Base-by-base conservation (phyloP, 306 rosid species). In the Mucuna pruriens region DNA sequence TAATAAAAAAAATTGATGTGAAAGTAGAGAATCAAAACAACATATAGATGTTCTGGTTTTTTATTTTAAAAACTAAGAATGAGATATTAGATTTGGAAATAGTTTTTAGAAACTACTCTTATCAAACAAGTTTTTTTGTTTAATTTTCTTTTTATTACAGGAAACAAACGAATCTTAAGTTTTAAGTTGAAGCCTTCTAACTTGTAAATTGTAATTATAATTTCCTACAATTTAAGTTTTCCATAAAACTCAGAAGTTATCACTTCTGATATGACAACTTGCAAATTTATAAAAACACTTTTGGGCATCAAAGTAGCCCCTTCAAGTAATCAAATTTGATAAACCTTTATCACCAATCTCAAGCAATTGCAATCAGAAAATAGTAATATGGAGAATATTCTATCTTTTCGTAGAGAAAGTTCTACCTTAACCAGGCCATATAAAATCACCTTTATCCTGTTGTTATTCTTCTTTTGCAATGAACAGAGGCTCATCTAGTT, bases 151-250 rank as follows among this genome's bases (percentile, higher is more conserved):
- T 48, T 48, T 7, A 5, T 1, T 15, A 15, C 54, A 16, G 20
- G 54, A 48, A 48, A 48, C 33, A 9, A 55, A 48, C 54, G 16
- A 48, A 4, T 7, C 38, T 2, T 52, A 7, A 17, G 61, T 52
- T 61, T 61, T 29, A 7, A 33, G 22, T 75, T n/a, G 40, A 19
- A 51, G 42, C 61, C 69, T 70, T 49, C 39, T 66, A 15, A 78
- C 11, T 5, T 61, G 19, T 12, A 63, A 63, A 13, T 8, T 33
- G 49, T 15, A 20, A 19, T 31, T 29, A 45, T 44, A 20, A 4
- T 46, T 64, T 63, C 51, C 62, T 29, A 42, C 60, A 75, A 39
- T 75, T 58, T 58, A 4, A 42, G 42, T 40, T 76, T 44, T 58
- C 19, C 57, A 4, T 74, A 3, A 36, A 39, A 54, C 16, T 13